Percentiles rank a stretch among this genome's conserved stretches.
Evolutionary conservation across 1,284 basidiomycete genomes (phyloP).

Genomic region (Austroboletus olivaceoglutinosus): DNA sequence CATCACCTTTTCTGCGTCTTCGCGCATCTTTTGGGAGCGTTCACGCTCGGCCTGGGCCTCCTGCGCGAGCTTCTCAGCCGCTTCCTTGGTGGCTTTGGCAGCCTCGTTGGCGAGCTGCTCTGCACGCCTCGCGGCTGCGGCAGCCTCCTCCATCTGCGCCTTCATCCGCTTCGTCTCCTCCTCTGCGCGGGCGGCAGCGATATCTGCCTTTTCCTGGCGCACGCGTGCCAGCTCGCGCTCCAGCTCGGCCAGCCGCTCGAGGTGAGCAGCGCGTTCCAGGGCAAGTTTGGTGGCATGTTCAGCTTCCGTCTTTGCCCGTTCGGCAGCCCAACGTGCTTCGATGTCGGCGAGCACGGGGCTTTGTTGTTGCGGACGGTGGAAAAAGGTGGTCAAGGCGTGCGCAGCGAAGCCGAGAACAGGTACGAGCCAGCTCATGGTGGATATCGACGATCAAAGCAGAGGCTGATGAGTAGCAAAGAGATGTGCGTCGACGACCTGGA

Average conservation of each 20-base stretch:
- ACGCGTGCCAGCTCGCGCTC: constrained; percentile 21
- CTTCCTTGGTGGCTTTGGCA: constrained; percentile 24
- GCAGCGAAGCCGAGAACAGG: no score
- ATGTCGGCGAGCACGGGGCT: not conserved
- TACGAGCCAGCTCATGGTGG: no score
- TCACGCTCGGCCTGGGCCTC: not conserved
- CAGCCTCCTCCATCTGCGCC: not conserved
- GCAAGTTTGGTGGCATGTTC: not conserved
- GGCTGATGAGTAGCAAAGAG: no score
- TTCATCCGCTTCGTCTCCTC: not conserved
- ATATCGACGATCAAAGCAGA: no score
- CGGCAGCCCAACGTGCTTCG: not conserved
- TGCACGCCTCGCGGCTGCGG: not conserved
- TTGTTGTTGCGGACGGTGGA: not conserved
- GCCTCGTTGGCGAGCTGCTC: constrained; percentile 13
- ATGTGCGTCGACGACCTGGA: no score
- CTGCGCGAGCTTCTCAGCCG: constrained; percentile 19
- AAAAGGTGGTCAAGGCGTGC: no score
- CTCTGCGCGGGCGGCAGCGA: constrained; percentile 7
- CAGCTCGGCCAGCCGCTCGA: constrained; percentile 14
- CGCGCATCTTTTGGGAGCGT: no score
- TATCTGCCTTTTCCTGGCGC: constrained; percentile 29
- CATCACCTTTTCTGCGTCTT: not conserved
- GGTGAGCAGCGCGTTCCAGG: not conserved
- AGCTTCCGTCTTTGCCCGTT: not conserved